A percentile compares a stretch with the other conserved stretches of the same genome.
These are phyloP conservation scores for Paracoccidioides brasiliensis DNA, from an alignment of 2,329 filamentous ascomycete genomes.

Conservation along the genomic window DNA sequence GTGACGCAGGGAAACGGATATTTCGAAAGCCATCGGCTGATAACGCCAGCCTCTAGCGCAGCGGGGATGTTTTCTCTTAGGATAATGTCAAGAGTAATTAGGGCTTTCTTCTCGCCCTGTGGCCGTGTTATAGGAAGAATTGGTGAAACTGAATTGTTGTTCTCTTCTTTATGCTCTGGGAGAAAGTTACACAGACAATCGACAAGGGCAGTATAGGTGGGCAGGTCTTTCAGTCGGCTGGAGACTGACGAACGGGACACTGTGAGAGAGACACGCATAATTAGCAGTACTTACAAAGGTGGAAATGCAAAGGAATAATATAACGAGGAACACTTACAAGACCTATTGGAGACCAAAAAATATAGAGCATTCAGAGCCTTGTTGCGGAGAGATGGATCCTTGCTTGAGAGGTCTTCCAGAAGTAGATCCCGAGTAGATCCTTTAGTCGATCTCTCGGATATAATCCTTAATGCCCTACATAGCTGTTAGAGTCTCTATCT, in stretches of 20 bases:
- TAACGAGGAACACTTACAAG: slow-evolving; percentile 18
- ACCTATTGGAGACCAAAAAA: slow-evolving; percentile 30
- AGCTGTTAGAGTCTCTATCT: slow-evolving; percentile 21
- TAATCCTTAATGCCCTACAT: slow-evolving; percentile 32
- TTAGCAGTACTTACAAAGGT: background rate
- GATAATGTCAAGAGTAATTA: slow-evolving; percentile 46
- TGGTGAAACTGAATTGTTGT: slow-evolving; percentile 22
- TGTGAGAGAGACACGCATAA: slow-evolving; percentile 12
- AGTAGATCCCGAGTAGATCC: slow-evolving; percentile 28
- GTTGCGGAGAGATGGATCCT: slow-evolving; percentile 23
- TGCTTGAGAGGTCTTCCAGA: slow-evolving; percentile 29
- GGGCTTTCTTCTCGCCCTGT: slow-evolving; percentile 29
- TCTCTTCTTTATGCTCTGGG: slow-evolving; percentile 25
- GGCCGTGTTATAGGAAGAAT: slow-evolving; percentile 30
- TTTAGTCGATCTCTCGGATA: slow-evolving; percentile 33
- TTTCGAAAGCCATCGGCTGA: slow-evolving; percentile 60
- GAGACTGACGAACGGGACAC: slow-evolving; percentile 26
- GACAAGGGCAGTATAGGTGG: slow-evolving; percentile 28
- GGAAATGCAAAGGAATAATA: background rate
- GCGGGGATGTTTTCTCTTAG: slow-evolving; percentile 46
- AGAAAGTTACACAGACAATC: slow-evolving; percentile 31
- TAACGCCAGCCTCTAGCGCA: slow-evolving; percentile 49
- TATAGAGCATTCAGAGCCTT: slow-evolving; percentile 32
- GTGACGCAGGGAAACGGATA: slow-evolving; percentile 54
- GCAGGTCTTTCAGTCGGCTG: slow-evolving; percentile 21